Conservation (phyloP, 768 basidiomycete species). For the Clavulina sp. region DNA sequence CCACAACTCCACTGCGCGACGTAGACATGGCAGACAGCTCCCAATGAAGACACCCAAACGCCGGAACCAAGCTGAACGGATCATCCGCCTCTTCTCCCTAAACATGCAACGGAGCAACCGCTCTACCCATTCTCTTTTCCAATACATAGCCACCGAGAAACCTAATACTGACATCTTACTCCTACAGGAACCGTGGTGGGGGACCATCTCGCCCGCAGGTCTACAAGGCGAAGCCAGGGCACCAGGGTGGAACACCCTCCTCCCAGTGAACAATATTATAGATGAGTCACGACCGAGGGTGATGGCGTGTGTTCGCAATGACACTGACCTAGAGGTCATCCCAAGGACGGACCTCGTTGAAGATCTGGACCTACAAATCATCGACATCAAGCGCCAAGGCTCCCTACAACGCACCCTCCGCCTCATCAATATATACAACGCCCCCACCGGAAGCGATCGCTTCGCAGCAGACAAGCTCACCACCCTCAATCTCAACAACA, state of each 20-base stretch:
- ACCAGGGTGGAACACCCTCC: constrained; percentile 4
- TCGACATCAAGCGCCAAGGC: constrained; percentile 1
- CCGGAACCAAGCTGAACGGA: too few relatives aligned
- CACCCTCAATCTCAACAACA: not conserved
- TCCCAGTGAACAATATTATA: constrained; percentile 1
- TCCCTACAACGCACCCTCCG: not conserved
- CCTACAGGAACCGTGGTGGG: constrained; percentile 3
- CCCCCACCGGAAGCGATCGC: not conserved
- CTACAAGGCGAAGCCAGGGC: not conserved
- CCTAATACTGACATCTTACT: constrained; percentile 1
- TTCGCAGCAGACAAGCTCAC: not conserved
- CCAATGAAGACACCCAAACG: too few relatives aligned
- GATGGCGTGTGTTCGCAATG: constrained; percentile 2
- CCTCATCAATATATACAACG: constrained; percentile 5
- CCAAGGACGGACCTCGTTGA: constrained; percentile 2
- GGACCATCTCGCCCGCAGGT: not conserved
- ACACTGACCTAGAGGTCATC: not conserved
- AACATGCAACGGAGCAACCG: not conserved
- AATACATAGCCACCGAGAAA: not conserved
- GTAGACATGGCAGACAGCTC: not conserved
- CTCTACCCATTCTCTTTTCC: not conserved
- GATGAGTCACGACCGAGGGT: constrained; percentile 1
- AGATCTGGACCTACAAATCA: constrained; percentile 3
- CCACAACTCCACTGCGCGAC: not conserved
- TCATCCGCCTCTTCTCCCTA: not conserved